Evolutionary conservation across 345 rosid genomes (phyloP), one percentile per base, ranked within the genome.

Genomic region (Abelmoschus esculentus): DNA sequence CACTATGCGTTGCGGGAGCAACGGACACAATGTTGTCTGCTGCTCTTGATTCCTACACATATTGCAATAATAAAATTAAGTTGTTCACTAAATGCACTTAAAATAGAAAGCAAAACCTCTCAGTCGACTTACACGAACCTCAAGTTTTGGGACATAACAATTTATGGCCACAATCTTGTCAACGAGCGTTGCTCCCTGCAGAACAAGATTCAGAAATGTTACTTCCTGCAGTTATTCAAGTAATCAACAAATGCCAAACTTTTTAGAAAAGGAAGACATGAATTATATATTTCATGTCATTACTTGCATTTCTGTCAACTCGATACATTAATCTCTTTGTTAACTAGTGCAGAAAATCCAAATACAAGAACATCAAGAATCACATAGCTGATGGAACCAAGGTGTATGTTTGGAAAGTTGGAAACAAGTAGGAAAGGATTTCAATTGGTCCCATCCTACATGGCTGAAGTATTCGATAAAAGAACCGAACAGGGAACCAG

Each of bases 151-250:
- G 46, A 77, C 82, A 78, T 91, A 90, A 79, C 87, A 79, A 67
- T 71, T 82, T 77, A 95, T 88, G 14, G 70, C 84, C 72, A 95
- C 97, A 11, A 90, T 83, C 74, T 78, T 84, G 83, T 95, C 99
- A 10, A 95, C 86, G 42, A 95, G 83, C 42, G 99, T 95, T 55
- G 99, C 97, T 65, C 97, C 96, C 99, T 95, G 82, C 70, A 83
- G 40, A 8, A 73, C 8, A 60, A 66, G 19, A 29, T 42, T 15
- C 26, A 17, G n/a, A 58, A 26, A 46, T 46, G 61, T 70, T 28
- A 70, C 29, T 46, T 58, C 55, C 46, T 44, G 29, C 57, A 58
- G 54, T 44, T 42, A 44, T 22, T 32, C 14, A 29, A 4, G 67
- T 36, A 10, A 61, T 34, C 49, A 61, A 61, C 47, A n/a, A 18